These are phyloP conservation scores for Lentinus polychrous DNA, from an alignment of 1,284 basidiomycete species.

Conservation along the genomic window DNA sequence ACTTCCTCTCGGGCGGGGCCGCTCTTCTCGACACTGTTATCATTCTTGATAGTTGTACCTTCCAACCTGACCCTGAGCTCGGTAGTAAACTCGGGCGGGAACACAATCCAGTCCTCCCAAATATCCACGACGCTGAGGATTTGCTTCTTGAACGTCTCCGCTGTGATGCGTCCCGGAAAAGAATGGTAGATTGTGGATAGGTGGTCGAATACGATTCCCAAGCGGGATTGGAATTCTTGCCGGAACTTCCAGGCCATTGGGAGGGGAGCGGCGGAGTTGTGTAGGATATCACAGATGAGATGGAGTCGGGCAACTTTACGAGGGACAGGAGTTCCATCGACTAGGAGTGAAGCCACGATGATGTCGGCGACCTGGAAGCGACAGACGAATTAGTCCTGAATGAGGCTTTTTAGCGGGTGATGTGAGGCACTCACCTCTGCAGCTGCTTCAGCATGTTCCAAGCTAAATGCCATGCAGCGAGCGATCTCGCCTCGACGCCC, in stretches of 20 bases:
- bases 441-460: constrained; percentile 92
- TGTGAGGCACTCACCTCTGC: constrained; percentile 56
- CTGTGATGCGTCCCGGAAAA: constrained; percentile 88
- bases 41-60: constrained; percentile 38
- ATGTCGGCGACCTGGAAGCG: constrained; percentile 71
- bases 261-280: constrained; percentile 87
- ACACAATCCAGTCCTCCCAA: constrained; percentile 97
- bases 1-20: constrained; percentile 23
- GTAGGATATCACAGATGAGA: constrained; percentile 94
- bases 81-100: constrained; percentile 75
- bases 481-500: constrained; percentile 89
- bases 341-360: constrained; percentile 75
- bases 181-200: constrained; percentile 88
- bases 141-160: constrained; percentile 89
- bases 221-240: constrained; percentile 80
- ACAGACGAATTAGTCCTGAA: constrained; percentile 4
- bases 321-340: constrained; percentile 88
- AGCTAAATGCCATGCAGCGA: constrained; percentile 90
- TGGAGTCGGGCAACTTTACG: constrained; percentile 93
- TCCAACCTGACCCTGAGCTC: constrained; percentile 69
- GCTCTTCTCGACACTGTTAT: constrained; percentile 10
- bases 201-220: constrained; percentile 90
- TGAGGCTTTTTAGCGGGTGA: background rate
- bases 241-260: constrained; percentile 94
- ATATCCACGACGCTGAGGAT: constrained; percentile 81